Conservation (phyloP, 306 rosid genomes). For the Cicer cuneatum region DNA sequence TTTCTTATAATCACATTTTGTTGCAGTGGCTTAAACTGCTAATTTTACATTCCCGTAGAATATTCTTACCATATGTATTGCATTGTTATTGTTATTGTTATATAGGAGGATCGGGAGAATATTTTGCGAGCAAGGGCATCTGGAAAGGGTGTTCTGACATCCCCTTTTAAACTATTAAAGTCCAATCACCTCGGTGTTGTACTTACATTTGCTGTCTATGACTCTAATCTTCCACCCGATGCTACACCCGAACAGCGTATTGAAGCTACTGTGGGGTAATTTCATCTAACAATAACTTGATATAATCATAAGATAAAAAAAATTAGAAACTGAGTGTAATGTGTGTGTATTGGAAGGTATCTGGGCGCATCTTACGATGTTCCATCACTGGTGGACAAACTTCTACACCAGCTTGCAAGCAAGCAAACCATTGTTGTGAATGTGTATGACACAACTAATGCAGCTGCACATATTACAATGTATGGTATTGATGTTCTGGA, state of each 20-base stretch:
- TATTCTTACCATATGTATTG: neutral
- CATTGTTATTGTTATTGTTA: neutral
- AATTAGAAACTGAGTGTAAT: constrained; percentile 36
- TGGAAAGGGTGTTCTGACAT: constrained; percentile 90
- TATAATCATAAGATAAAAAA: too few species aligned
- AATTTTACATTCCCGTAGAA: constrained; percentile 15
- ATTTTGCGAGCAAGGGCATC: constrained; percentile 93
- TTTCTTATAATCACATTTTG: constrained; percentile 4
- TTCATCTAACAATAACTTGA: constrained; percentile 29
- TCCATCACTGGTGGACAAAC: constrained; percentile 95
- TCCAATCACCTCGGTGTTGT: constrained; percentile 93
- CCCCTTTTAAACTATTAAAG: constrained; percentile 93
- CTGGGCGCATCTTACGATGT: constrained; percentile 96
- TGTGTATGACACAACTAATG: constrained; percentile 89
- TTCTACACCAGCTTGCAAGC: constrained; percentile 98
- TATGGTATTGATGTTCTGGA: constrained; percentile 80
- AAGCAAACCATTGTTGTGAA: constrained; percentile 95
- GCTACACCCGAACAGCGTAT: constrained; percentile 75
- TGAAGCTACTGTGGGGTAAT: constrained; percentile 91
- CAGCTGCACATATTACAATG: constrained; percentile 77
- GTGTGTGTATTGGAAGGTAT: constrained; percentile 61
- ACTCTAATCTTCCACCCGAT: constrained; percentile 65
- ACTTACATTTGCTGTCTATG: constrained; percentile 89
- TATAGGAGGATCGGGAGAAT: constrained; percentile 92
- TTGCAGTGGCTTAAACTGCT: constrained; percentile 7